phyloP scores from a whole-genome alignment of 768 basidiomycete species.

The Cystoderma amianthinum region DNA sequence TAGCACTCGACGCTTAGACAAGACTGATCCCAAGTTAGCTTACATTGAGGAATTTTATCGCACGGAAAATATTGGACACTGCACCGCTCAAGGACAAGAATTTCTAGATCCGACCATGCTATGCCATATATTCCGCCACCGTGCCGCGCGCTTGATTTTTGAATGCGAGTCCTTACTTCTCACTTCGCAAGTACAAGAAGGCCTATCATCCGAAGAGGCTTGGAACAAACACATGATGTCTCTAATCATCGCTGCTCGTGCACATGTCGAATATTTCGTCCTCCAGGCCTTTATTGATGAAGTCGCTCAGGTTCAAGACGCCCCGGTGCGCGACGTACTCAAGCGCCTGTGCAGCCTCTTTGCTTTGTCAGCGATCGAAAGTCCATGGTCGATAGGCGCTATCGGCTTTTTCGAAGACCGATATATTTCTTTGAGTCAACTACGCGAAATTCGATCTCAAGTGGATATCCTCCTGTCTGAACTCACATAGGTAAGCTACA shows the following conservation, averaged over 20 bases:
- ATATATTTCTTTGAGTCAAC: conserved; percentile 8
- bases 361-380: conserved; percentile 16
- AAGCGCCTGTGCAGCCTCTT: conserved; percentile 14
- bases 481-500: no score
- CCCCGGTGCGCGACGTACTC: conserved; percentile 7
- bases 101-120: conserved; percentile 10
- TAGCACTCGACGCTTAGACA: neutral
- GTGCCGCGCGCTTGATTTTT: conserved; percentile 11
- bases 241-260: conserved; percentile 14
- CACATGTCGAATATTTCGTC: conserved; percentile 14
- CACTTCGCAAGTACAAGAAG: conserved; percentile 4
- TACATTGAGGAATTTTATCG: conserved; percentile 4
- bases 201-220: conserved; percentile 7
- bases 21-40: conserved; percentile 3
- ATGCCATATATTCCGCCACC: conserved; percentile 13
- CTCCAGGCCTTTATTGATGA: conserved; percentile 12
- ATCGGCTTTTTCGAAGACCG: conserved; percentile 16
- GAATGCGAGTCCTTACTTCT: conserved; percentile 9
- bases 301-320: conserved; percentile 5
- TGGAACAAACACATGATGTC: conserved; percentile 19
- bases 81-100: conserved; percentile 4
- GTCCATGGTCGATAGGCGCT: conserved; percentile 10
- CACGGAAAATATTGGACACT: neutral
- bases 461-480: neutral
- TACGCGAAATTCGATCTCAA: conserved; percentile 8